Base-by-base conservation (phyloP, 2,329 filamentous ascomycete species). In the Fusarium pseudograminearum region DNA sequence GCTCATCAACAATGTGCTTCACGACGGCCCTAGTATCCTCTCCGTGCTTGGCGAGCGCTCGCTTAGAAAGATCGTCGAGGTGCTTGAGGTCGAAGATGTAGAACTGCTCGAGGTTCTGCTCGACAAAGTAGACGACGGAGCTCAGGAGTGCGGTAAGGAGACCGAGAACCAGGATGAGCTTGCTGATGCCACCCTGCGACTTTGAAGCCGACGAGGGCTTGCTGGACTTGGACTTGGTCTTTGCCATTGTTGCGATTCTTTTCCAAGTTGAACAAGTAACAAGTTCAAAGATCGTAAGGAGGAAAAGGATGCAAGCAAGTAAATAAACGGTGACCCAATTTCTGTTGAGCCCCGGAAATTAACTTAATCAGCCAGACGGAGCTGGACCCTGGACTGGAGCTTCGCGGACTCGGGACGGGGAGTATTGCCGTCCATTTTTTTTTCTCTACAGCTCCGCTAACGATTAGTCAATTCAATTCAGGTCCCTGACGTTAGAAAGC, bases 41-140 rank as follows among this genome's bases (percentile, higher is more conserved):
- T 72, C 92, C 92, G 78, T 95, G 89, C 40, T 85, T 80, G 12
- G 81, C 83, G 68, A 97, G 87, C 33, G 88, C 91, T 67, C 87
- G 86, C 79, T 87, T 81, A 14, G 91, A 86, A 34, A 96, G 81
- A 65, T 90, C 85, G 76, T 93, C 88, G 64, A 97, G 85, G 66
- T 93, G 85, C 18, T 84, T 83, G 3, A 87, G 86, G 56, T 89
- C 82, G 80, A 97, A 94, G 79, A 96, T 88, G 85, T 94, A 96
- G 83, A 94, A 90, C 61, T 78, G 80, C 66, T 88, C 83, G 60
- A 88, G 81, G 78, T 87, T 86, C 73, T 84, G 82, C 78, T 91
- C 88, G 41, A 89, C 77, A 63, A 85, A 73, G 79, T 86, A 86
- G 73, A 85, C 81, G 57, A 89, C 71, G 10, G 85, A 83, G 15